phyloP scores from a whole-genome alignment of 2,329 filamentous ascomycete species.

The Karstenula rhodostoma region DNA sequence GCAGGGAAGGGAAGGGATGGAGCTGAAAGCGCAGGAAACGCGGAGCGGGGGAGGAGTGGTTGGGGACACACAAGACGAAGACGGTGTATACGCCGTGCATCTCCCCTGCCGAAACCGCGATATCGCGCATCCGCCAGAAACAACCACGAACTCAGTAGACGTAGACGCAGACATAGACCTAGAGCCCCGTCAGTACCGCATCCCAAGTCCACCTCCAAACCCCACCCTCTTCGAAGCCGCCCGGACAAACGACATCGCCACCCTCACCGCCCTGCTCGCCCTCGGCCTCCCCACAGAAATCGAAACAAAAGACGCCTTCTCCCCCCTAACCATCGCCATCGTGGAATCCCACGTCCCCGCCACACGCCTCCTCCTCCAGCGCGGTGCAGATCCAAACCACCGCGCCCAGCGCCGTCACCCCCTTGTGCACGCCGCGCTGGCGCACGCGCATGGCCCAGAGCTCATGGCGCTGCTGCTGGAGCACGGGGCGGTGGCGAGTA shows the following conservation, averaged over 20 bases:
- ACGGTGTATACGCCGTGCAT: too few relatives aligned
- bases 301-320: slow-evolving; percentile 18
- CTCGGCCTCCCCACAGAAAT: slow-evolving; percentile 12
- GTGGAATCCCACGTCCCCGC: slow-evolving; percentile 19
- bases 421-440: slow-evolving; percentile 24
- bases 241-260: neutral
- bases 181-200: neutral
- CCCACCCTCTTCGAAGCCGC: neutral
- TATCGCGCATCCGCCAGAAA: too few relatives aligned
- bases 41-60: too few relatives aligned
- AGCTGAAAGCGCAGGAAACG: too few relatives aligned
- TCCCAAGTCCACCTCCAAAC: neutral
- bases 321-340: slow-evolving; percentile 26
- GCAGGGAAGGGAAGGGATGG: too few relatives aligned
- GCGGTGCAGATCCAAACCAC: slow-evolving; percentile 22
- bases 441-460: slow-evolving; percentile 11
- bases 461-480: slow-evolving; percentile 30
- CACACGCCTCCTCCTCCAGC: slow-evolving; percentile 23
- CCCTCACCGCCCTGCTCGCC: neutral
- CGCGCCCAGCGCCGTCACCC: slow-evolving; percentile 17
- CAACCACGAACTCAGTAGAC: neutral
- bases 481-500: slow-evolving; percentile 23
- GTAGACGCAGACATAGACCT: neutral
- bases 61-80: too few relatives aligned
- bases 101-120: too few relatives aligned